Evolutionary conservation across 345 rosid species (phyloP), one percentile per base, ranked within the genome.

Genomic region (Rhodamnia rubescens): DNA sequence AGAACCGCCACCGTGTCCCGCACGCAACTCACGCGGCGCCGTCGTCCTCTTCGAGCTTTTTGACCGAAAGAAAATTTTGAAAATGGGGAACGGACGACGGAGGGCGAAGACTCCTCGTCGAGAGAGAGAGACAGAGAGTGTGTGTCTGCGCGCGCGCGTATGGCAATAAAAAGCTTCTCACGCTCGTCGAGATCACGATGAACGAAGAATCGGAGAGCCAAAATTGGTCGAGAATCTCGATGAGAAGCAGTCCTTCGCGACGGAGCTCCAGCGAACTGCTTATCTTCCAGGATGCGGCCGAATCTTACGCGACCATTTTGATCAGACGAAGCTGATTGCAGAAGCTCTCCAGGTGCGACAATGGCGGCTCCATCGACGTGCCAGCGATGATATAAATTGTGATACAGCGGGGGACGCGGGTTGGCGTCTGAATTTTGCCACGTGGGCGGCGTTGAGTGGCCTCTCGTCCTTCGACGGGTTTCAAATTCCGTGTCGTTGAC

Each of bases 271-370:
- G 47, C 13, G 78, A 22, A 8, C 78, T 11, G 24, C 78, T 36
- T 18, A 13, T 69, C 47, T 21, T 9, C 47, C 7, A 1, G 47
- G 78, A 69, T 1, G 78, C 22, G 26, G 78, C 78, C 1, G 26
- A 40, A 18, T 8, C 0, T 4, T 0, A 36, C 7, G 22, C 5
- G 75, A 0, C 44, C 5, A 29, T 36, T 64, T 8, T 2, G 0
- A 18, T 15, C 22, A 42, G 26, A 69, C 80, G 47, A 10, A 36
- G 80, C 13, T 2, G 47, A 44, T 36, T 36, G 24, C 80, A 0
- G 78, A 11, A 36, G 47, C 13, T 36, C 80, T 69, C 7, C 80
- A 18, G 14, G 40, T 69, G 80, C 80, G 36, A 69, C 80, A 36
- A 36, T 69, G 80, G 80, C 26, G 14, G 47, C 80, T 69, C 24